Evolutionary conservation across 2,329 filamentous ascomycete species (phyloP).

Genomic region (Colletotrichum neosansevieriae): DNA sequence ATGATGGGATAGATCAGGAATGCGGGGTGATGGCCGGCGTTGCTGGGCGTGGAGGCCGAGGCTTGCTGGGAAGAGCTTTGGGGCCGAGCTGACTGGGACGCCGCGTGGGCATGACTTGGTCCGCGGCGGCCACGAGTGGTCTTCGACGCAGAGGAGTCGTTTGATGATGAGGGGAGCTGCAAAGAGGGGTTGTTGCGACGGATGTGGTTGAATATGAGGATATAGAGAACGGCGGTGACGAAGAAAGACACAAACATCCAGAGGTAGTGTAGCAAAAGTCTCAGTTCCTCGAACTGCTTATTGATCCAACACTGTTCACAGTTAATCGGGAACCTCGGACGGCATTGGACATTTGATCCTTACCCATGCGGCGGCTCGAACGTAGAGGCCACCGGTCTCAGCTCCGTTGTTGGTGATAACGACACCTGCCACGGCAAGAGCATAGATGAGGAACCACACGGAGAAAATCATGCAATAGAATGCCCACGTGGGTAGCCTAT

Average conservation of each 20-base stretch:
- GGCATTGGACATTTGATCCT: slow-evolving; percentile 38
- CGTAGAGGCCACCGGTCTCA: slow-evolving; percentile 54
- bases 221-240: slow-evolving; percentile 54
- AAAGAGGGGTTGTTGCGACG: slow-evolving; percentile 47
- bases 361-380: slow-evolving; percentile 67
- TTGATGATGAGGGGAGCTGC: slow-evolving; percentile 37
- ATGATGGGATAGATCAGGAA: slow-evolving; percentile 73
- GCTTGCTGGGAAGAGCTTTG: not conserved
- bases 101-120: not conserved
- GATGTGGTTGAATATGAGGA: slow-evolving; percentile 55
- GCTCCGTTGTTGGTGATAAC: slow-evolving; percentile 32
- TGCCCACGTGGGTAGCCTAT: slow-evolving; percentile 56
- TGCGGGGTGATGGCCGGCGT: slow-evolving; percentile 30
- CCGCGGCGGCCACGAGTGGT: slow-evolving; percentile 3
- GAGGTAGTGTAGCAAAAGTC: slow-evolving; percentile 72
- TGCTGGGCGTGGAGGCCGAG: not conserved
- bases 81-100: not conserved
- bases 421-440: slow-evolving; percentile 25
- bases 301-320: slow-evolving; percentile 71
- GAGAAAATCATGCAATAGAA: slow-evolving; percentile 58
- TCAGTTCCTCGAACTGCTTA: slow-evolving; percentile 60
- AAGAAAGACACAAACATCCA: slow-evolving; percentile 66
- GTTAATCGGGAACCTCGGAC: slow-evolving; percentile 74
- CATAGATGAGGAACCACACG: slow-evolving; percentile 60
- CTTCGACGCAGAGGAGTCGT: slow-evolving; percentile 25